Evolutionary conservation across 805 yeast species (phyloP).

Genomic region (Grigorovia yakushimaensis): DNA sequence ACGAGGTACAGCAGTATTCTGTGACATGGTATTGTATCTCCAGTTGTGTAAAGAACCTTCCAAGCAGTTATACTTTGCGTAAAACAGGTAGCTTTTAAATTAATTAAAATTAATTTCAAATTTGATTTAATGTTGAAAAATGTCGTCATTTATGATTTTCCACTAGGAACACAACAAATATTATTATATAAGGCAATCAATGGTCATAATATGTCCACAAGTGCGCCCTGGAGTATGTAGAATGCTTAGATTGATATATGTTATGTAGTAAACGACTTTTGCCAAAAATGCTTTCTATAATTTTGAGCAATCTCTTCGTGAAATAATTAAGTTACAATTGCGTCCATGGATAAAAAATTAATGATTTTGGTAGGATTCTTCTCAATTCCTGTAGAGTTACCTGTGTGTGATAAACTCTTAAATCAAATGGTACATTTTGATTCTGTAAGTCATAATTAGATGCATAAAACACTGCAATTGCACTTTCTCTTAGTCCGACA

Average conservation of each 20-base stretch:
- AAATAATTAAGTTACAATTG: conserved; percentile 13
- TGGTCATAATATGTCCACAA: too few species aligned
- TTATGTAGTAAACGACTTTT: too few species aligned
- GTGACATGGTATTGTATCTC: not conserved
- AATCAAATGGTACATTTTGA: conserved; percentile 31
- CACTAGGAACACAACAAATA: not conserved
- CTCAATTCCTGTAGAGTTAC: conserved; percentile 43
- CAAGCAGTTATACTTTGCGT: not conserved
- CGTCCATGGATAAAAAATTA: conserved; percentile 27
- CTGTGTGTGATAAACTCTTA: conserved; percentile 43
- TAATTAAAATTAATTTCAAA: not conserved
- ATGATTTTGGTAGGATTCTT: conserved; percentile 22
- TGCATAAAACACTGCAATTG: conserved; percentile 31
- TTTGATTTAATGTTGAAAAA: not conserved
- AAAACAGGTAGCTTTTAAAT: not conserved
- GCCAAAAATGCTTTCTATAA: too few species aligned
- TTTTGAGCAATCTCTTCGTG: too few species aligned
- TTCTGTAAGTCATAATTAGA: conserved; percentile 33
- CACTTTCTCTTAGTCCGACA: conserved; percentile 34
- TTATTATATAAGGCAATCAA: not conserved
- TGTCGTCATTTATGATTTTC: not conserved
- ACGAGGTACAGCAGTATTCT: not conserved
- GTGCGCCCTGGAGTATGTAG: too few species aligned
- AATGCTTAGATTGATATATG: too few species aligned
- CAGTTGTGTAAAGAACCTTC: not conserved